Evolutionary conservation across 164 flowering plant species (phyloP).

Genomic region (Amborella trichopoda): DNA sequence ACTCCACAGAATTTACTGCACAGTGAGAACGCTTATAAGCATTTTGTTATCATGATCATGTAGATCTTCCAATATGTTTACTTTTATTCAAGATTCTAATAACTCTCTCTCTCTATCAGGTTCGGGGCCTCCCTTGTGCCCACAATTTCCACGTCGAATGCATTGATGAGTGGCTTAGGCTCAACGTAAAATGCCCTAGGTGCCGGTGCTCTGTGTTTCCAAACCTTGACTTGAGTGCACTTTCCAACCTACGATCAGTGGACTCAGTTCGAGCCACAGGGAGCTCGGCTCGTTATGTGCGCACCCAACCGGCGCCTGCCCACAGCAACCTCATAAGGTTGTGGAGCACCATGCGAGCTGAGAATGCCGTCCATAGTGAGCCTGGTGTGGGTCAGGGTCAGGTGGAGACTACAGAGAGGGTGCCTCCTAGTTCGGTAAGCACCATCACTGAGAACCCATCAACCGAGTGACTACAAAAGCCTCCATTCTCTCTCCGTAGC

Average conservation of each 20-base stretch:
- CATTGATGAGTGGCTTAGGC: constrained; percentile 94
- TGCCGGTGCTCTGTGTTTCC: constrained; percentile 96
- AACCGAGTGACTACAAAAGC: too few relatives aligned
- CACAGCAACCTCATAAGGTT: constrained; percentile 66
- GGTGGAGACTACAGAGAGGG: too few relatives aligned
- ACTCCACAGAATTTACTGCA: too few relatives aligned
- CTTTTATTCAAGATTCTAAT: too few relatives aligned
- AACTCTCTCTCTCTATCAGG: too few relatives aligned
- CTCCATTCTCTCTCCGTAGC: too few relatives aligned
- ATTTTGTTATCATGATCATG: not conserved
- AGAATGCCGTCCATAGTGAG: constrained; percentile 22
- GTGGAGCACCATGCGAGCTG: constrained; percentile 72
- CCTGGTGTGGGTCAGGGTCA: too few relatives aligned
- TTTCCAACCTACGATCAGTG: constrained; percentile 55
- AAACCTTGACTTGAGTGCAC: constrained; percentile 89
- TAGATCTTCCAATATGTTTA: too few relatives aligned
- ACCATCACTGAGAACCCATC: too few relatives aligned
- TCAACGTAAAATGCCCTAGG: constrained; percentile 92
- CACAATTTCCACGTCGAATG: constrained; percentile 97
- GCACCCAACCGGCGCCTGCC: constrained; percentile 40
- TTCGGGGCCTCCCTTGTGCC: constrained; percentile 98
- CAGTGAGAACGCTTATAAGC: not conserved
- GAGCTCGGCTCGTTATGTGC: constrained; percentile 36
- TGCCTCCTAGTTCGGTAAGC: too few relatives aligned
- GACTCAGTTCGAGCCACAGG: constrained; percentile 54